Conservation (phyloP, 192 early-diverging fungal species). For the Lobosporangium transversale region DNA sequence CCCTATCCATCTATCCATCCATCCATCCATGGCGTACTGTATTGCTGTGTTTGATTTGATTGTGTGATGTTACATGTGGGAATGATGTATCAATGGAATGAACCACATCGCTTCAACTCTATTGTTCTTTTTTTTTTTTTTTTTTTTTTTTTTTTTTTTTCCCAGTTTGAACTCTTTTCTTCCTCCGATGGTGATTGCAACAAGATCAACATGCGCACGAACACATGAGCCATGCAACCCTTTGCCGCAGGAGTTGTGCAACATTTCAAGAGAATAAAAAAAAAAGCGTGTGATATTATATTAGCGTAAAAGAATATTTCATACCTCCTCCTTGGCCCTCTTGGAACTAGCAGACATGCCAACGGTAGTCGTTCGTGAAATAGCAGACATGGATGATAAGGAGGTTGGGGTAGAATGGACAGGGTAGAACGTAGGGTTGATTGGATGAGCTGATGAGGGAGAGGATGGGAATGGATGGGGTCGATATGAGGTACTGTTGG, state of each 20-base stretch:
- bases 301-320: neutral
- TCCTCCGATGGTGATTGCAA: no score
- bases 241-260: neutral
- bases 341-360: slow-evolving; percentile 1
- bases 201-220: no score
- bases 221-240: no score
- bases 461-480: slow-evolving; percentile 3
- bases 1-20: neutral
- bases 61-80: slow-evolving; percentile 12
- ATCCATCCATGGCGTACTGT: neutral
- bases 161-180: neutral
- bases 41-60: neutral
- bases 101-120: slow-evolving; percentile 18
- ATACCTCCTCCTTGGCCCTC: slow-evolving; percentile 34
- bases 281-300: neutral
- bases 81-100: slow-evolving; percentile 6
- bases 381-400: neutral
- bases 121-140: slow-evolving; percentile 1
- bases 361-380: neutral
- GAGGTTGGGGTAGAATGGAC: slow-evolving; percentile 1
- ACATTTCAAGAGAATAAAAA: slow-evolving; percentile 1
- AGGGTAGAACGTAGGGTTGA: no score
- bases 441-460: neutral
- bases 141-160: neutral
- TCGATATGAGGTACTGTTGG: neutral